Evolutionary conservation across 805 yeast species (phyloP), one percentile per base, ranked within the genome.

Genomic region (Sungouiella blattae): DNA sequence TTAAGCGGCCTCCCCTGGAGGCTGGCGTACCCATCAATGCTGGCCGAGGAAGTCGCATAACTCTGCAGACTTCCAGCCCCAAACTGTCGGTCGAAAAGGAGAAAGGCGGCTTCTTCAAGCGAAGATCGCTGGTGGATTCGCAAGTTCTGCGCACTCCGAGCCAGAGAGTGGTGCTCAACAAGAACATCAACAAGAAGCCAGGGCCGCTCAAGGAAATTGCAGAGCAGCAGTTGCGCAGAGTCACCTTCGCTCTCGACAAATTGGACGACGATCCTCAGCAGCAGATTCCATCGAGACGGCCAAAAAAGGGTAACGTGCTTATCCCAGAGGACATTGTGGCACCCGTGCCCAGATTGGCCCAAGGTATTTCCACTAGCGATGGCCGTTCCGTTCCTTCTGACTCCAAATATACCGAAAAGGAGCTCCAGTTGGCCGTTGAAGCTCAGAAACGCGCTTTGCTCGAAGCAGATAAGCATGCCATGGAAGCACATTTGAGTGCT

Each of bases 401-500:
- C 14, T 37, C 55, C 2, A 55, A 50, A 33, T 63, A 57, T 40
- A 60, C 73, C 26, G 72, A 70, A 26, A 66, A 66, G 24, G 80
- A 79, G 35, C 58, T 82, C 33, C 64, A 63, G 30, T 41, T 68
- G 26, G 88, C 88, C 0, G 48, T 75, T n/a, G 84, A 78, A 16
- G 68, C 76, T 13, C 84, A 80, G 42, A 68, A 60, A 25, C 53
- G 64, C 32, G 77, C 82, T 1, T 47, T 73, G 13, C 55, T 70
- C 17, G 88, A 83, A 51, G 77, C 89, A 1, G 77, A 73, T 20
- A 78, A 75, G 41, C 91, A 83, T 59, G 87, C 87, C 2, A 73
- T 76, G 33, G 91, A 83, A 51, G 91, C 93, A 0, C 87, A 83
- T 57, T 53, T 66, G 21, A 76, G 86, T 3, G 94, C 91, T 1